phyloP scores from a whole-genome alignment of 192 early-diverging fungal genomes.

The Paraglomus brasilianum region DNA sequence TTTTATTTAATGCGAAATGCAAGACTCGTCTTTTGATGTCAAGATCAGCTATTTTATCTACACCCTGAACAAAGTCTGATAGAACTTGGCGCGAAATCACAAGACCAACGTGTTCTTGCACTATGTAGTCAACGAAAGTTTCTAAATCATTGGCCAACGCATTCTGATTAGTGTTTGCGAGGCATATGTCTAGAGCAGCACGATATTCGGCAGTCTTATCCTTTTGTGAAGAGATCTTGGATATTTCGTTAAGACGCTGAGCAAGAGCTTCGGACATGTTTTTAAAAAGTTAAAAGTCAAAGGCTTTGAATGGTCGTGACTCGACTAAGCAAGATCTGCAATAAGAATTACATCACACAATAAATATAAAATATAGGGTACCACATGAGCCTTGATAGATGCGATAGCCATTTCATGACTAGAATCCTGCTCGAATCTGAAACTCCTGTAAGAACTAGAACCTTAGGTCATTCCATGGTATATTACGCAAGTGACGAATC shows the following conservation, averaged over 20 bases:
- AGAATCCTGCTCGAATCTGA: too few species aligned
- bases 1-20: constrained; percentile 63
- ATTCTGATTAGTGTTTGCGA: not conserved
- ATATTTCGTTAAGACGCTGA: not conserved
- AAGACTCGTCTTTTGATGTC: constrained; percentile 59
- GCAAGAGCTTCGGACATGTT: not conserved
- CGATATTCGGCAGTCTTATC: constrained; percentile 32
- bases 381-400: too few species aligned
- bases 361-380: too few species aligned
- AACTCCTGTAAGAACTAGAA: too few species aligned
- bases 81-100: constrained; percentile 75
- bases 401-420: too few species aligned
- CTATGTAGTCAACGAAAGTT: constrained; percentile 31
- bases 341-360: too few species aligned
- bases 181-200: constrained; percentile 19
- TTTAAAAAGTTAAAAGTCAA: too few species aligned
- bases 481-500: too few species aligned
- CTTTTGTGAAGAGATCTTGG: constrained; percentile 27
- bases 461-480: too few species aligned
- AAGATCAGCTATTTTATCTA: constrained; percentile 49
- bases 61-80: constrained; percentile 62
- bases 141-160: constrained; percentile 13
- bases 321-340: too few species aligned
- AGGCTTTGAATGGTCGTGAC: too few species aligned
- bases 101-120: constrained; percentile 64